phyloP scores from a whole-genome alignment of 2,329 filamentous ascomycete genomes.

The Aspergillus ustus region DNA sequence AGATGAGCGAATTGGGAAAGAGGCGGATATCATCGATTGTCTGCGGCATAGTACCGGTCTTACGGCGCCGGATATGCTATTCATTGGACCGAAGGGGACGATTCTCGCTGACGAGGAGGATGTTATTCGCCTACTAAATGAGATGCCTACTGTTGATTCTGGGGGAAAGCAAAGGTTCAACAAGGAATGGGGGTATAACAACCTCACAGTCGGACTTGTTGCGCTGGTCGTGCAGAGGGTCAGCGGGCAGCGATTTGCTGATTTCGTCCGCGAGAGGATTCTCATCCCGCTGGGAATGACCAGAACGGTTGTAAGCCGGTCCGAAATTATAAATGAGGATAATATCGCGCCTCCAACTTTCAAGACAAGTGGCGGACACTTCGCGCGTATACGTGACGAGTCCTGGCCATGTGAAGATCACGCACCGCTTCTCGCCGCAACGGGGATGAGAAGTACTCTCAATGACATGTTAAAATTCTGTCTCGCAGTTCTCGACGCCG shows the following conservation, averaged over 20 bases:
- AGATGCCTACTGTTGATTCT: background rate
- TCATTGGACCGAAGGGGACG: slow-evolving; percentile 7
- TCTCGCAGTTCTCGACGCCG: slow-evolving; percentile 26
- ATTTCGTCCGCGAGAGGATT: slow-evolving; percentile 28
- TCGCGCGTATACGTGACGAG: background rate
- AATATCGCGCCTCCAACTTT: background rate
- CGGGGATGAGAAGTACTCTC: slow-evolving; percentile 26
- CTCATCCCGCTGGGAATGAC: slow-evolving; percentile 32
- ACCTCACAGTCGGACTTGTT: slow-evolving; percentile 29
- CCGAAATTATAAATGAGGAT: slow-evolving; percentile 17
- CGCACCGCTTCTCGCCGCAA: slow-evolving; percentile 21
- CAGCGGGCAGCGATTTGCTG: slow-evolving; percentile 25
- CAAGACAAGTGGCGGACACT: background rate
- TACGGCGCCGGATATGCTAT: slow-evolving; percentile 9
- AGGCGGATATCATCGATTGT: slow-evolving; percentile 31
- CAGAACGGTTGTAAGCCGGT: slow-evolving; percentile 22
- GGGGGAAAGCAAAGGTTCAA: slow-evolving; percentile 5
- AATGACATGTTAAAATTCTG: slow-evolving; percentile 32
- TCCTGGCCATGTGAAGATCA: slow-evolving; percentile 22
- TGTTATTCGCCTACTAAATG: background rate
- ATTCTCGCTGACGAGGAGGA: background rate
- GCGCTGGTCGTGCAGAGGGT: slow-evolving; percentile 29
- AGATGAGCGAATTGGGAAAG: slow-evolving; percentile 21
- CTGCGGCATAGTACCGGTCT: slow-evolving; percentile 32
- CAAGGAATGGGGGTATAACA: slow-evolving; percentile 29